Evolutionary conservation across 2,329 filamentous ascomycete species (phyloP).

Genomic region (Aspergillus udagawae): DNA sequence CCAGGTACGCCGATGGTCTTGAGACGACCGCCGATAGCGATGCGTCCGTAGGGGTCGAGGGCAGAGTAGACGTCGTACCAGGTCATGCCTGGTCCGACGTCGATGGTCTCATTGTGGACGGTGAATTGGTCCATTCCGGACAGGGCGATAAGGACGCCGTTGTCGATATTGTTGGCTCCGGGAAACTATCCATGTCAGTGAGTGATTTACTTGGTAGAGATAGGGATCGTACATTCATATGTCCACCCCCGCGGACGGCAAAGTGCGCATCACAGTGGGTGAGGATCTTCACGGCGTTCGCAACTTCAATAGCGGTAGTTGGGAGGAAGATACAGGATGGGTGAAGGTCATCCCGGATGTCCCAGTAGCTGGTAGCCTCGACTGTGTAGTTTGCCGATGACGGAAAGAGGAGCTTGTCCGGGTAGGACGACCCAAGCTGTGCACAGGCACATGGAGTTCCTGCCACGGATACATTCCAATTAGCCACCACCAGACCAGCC

Average conservation of each 20-base stretch:
- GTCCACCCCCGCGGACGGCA: slow-evolving; percentile 54
- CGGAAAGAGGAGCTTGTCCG: slow-evolving; percentile 4
- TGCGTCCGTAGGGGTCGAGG: slow-evolving; percentile 21
- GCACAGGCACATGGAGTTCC: too few species aligned
- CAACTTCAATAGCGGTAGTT: slow-evolving; percentile 18
- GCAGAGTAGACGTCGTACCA: slow-evolving; percentile 30
- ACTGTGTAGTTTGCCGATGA: slow-evolving; percentile 18
- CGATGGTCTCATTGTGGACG: slow-evolving; percentile 21
- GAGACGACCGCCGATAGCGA: slow-evolving; percentile 29
- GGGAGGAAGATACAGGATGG: slow-evolving; percentile 33
- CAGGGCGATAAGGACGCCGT: slow-evolving; percentile 28
- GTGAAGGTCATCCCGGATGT: slow-evolving; percentile 20
- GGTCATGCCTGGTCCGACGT: slow-evolving; percentile 22
- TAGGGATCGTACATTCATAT: slow-evolving; percentile 30
- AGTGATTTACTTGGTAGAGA: background rate
- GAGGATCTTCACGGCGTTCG: slow-evolving; percentile 21
- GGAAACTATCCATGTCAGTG: slow-evolving; percentile 13
- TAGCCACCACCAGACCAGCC: too few species aligned
- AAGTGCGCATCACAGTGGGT: slow-evolving; percentile 40
- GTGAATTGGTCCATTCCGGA: slow-evolving; percentile 16
- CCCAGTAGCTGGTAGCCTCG: slow-evolving; percentile 26
- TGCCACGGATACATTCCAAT: too few species aligned
- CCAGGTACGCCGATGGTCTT: slow-evolving; percentile 35
- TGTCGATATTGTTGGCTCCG: slow-evolving; percentile 28
- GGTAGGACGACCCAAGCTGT: background rate